These are phyloP conservation scores for Boletus rex-veris DNA, from an alignment of 768 basidiomycete genomes.

Conservation along the genomic window DNA sequence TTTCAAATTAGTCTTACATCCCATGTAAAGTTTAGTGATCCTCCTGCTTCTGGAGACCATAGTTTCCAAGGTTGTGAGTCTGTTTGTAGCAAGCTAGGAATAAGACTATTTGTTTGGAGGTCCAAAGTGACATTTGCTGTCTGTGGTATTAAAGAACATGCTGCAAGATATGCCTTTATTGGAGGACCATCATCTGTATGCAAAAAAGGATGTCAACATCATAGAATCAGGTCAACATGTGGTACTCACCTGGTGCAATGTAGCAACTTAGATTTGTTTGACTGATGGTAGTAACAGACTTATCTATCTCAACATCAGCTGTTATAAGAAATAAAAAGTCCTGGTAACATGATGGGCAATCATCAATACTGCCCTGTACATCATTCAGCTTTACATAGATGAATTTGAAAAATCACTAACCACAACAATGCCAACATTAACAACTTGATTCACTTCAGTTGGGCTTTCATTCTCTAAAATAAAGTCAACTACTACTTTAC, in stretches of 20 bases:
- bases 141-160: constrained; percentile 5
- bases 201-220: neutral
- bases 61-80: constrained; percentile 1
- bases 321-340: constrained; percentile 10
- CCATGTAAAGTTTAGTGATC: neutral
- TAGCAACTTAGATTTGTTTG: neutral
- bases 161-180: constrained; percentile 3
- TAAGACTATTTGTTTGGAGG: neutral
- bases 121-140: neutral
- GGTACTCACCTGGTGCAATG: neutral
- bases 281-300: neutral
- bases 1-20: neutral
- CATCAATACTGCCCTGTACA: neutral
- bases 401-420: neutral
- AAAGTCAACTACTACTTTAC: neutral
- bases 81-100: neutral
- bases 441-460: neutral
- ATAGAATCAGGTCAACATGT: neutral
- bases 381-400: neutral
- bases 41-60: neutral
- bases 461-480: neutral
- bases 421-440: no score
- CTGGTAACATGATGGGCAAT: neutral
- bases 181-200: neutral
- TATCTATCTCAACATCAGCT: constrained; percentile 2